Percentiles rank a stretch among this genome's conserved stretches.
Conservation (phyloP, 2,329 filamentous ascomycete species). For the Trichoderma sp. region DNA sequence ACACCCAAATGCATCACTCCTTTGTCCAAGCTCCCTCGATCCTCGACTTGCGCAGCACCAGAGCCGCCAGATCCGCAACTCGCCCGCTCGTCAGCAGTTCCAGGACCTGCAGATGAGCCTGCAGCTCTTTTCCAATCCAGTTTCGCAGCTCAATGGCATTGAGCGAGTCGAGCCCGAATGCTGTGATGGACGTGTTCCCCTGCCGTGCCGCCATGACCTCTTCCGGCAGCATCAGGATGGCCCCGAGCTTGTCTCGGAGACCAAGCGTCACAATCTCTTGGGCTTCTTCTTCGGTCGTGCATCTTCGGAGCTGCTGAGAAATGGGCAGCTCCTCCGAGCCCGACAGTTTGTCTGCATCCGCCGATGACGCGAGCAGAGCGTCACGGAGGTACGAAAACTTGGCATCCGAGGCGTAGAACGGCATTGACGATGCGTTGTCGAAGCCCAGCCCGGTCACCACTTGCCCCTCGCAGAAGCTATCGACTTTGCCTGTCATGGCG, state of each 20-base stretch:
- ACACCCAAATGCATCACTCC: not conserved
- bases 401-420: slow-evolving; percentile 58
- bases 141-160: slow-evolving; percentile 55
- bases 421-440: slow-evolving; percentile 46
- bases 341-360: slow-evolving; percentile 20
- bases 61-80: slow-evolving; percentile 32
- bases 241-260: slow-evolving; percentile 40
- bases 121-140: slow-evolving; percentile 51
- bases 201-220: slow-evolving; percentile 33
- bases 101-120: slow-evolving; percentile 53
- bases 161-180: slow-evolving; percentile 49
- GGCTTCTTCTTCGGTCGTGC: slow-evolving; percentile 32
- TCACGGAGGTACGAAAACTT: slow-evolving; percentile 56
- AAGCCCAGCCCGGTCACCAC: slow-evolving; percentile 59
- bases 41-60: slow-evolving; percentile 37
- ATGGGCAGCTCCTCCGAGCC: slow-evolving; percentile 29
- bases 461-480: slow-evolving; percentile 50
- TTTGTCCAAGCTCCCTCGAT: slow-evolving; percentile 32
- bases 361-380: slow-evolving; percentile 38
- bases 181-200: slow-evolving; percentile 33
- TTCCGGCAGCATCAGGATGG: slow-evolving; percentile 38
- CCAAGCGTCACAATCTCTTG: slow-evolving; percentile 34
- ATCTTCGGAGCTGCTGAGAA: slow-evolving; percentile 30
- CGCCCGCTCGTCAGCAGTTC: slow-evolving; percentile 57
- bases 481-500: slow-evolving; percentile 51